A percentile compares a stretch with the other conserved stretches of the same genome.
These are phyloP conservation scores for Hansfordia pulvinata DNA, from an alignment of 2,329 filamentous ascomycete species.

Conservation along the genomic window DNA sequence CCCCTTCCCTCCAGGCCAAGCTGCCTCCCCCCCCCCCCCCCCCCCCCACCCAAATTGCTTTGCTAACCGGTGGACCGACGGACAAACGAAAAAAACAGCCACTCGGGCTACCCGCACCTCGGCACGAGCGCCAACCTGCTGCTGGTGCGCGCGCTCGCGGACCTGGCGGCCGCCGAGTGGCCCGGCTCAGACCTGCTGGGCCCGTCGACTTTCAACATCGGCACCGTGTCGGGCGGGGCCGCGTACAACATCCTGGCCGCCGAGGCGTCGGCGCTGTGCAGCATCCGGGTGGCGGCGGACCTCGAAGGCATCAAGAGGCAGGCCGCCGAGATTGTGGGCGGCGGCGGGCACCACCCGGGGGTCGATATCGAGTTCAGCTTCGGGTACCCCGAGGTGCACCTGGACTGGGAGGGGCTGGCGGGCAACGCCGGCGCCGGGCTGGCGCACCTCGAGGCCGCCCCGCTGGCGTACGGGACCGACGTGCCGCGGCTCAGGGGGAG, in stretches of 20 bases:
- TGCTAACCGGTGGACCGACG: too few species aligned
- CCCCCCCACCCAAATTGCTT: too few species aligned
- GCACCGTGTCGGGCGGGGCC: constrained; percentile 22
- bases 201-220: constrained; percentile 23
- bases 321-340: constrained; percentile 17
- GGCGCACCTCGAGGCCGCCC: constrained; percentile 20
- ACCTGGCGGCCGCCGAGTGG: constrained; percentile 15
- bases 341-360: constrained; percentile 16
- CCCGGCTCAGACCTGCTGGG: constrained; percentile 22
- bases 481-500: constrained; percentile 20
- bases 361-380: constrained; percentile 20
- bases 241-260: constrained; percentile 24
- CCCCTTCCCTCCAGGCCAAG: background rate
- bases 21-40: too few species aligned
- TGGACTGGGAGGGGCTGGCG: constrained; percentile 25
- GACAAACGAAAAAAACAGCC: too few species aligned
- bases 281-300: constrained; percentile 21
- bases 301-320: constrained; percentile 18
- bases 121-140: constrained; percentile 18
- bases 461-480: constrained; percentile 24
- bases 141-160: constrained; percentile 17
- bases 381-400: constrained; percentile 21
- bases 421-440: too few species aligned
- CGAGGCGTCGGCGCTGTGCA: constrained; percentile 22
- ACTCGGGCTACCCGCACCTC: constrained; percentile 21